phyloP scores from a whole-genome alignment of 768 basidiomycete species.

The Lactarius psammicola region DNA sequence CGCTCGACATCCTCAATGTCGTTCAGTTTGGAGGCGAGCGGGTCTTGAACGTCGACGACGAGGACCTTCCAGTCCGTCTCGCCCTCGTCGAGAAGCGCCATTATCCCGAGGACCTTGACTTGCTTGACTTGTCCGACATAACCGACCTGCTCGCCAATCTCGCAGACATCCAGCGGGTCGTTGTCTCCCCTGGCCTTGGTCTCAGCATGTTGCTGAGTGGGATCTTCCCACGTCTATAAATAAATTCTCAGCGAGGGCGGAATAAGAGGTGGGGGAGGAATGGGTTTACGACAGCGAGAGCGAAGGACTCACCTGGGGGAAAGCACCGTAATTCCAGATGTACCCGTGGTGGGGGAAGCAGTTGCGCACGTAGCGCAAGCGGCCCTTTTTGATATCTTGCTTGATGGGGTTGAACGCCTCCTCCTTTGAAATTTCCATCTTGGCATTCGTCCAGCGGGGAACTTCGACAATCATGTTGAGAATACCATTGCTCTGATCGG shows the following conservation, averaged over 20 bases:
- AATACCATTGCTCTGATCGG: constrained; percentile 91
- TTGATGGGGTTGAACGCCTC: constrained; percentile 99
- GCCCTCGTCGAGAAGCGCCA: constrained; percentile 98
- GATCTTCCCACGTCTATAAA: constrained; percentile 96
- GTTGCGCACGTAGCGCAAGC: constrained; percentile 95
- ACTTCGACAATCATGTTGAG: constrained; percentile 99
- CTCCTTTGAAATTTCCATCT: constrained; percentile 99
- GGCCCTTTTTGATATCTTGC: constrained; percentile 97
- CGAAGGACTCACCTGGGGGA: constrained; percentile 75
- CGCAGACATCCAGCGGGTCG: constrained; percentile 99
- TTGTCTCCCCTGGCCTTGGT: constrained; percentile 99
- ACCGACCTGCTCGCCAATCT: constrained; percentile 98
- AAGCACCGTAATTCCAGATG: constrained; percentile 99
- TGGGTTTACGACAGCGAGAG: background rate
- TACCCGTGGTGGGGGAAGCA: constrained; percentile 99
- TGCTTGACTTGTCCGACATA: constrained; percentile 98
- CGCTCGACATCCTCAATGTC: constrained; percentile 99
- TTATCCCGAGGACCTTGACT: constrained; percentile 99
- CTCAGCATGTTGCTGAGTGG: constrained; percentile 79
- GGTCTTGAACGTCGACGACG: constrained; percentile 94
- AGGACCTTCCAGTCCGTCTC: constrained; percentile 99
- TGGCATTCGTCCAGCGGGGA: constrained; percentile 99
- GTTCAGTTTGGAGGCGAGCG: constrained; percentile 93
- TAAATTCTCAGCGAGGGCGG: background rate
- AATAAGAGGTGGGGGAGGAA: constrained; percentile 17